Base-by-base conservation (phyloP, 2,329 filamentous ascomycete species). In the Penicillium freii region DNA sequence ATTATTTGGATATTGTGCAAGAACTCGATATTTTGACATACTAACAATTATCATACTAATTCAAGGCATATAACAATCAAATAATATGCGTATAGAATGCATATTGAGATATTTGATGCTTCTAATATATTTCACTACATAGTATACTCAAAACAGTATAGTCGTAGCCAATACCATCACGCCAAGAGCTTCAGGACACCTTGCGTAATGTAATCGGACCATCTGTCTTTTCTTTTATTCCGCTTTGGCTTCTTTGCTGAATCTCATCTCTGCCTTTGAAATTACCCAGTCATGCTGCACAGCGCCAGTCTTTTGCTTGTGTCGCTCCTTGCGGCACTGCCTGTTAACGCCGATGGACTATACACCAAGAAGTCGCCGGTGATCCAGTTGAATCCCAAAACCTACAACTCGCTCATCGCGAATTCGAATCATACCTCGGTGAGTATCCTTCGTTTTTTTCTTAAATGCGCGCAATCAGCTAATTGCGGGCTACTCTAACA, bases 371-470 rank as follows among this genome's bases (percentile, higher is more conserved):
- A 83, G 73, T 97, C 92, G 2, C 87, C 90, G 13, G 94, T 99
- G 43, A 74, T 97, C 43, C 91, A 95, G 74, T 78, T 97, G 63
- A 87, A 89, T 68, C 83, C 82, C 56, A 90, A 88, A 75, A 89
- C 82, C 69, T 97, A 95, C 75, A 87, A 93, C 71, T 84, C 82
- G 61, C 78, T 96, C 64, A 92, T 99, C 74, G 86, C 89, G 46
- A 87, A 90, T 71, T 96, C 92, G 29, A 97, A 97, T 72, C 82
- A 97, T 76, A 95, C 92, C 42, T 92, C 92, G 51, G 92, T 96
- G 84, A 74, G 87, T 54, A 87, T 51, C 33, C 1, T 1, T 17
- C 8, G 1, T 27, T 6, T 27, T 27, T 6, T 27, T 36, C 0
- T 8, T 13, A 21, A 15, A 27, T 36, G n/a, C 5, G n/a, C 29